Base-by-base conservation (phyloP, 108 stramenopile genomes). In the Cyclotella kingstonii region DNA sequence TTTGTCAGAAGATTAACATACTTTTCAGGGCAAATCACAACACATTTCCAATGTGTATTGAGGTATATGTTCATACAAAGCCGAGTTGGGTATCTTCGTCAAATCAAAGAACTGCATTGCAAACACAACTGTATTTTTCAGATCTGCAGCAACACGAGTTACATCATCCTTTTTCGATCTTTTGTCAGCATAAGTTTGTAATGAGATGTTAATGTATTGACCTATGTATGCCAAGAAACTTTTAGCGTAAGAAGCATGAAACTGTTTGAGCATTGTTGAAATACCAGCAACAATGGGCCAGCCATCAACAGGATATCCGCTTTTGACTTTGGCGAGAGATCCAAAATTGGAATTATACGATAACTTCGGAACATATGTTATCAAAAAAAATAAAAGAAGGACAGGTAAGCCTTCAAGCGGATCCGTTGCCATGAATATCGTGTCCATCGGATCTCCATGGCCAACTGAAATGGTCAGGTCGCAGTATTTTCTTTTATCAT, bases 1-100 rank as follows among this genome's bases (percentile, higher is more conserved):
- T 44, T 4, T 44, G 14, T 18, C 43, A 18, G 19, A 44, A 44
- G 43, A n/a, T n/a, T 44, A 18, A 5, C 5, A 44, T 18, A 44
- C 43, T 36, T 11, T 36, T 36, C 36, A 36, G 36, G 38, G 19
- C 39, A 68, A 51, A 58, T 64, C 54, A 17, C 38, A 23, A 49
- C 74, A 76, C 54, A 76, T 55, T 43, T 82, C 81, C 18, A 82
- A 27, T n/a, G 79, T 27, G 52, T 79, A 82, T 29, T 78, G 76
- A 18, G 81, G 81, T 1, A 82, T 75, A 34, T 71, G 76, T 29
- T 75, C 74, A 42, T 70, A 48, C 35, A 79, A 54, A 6, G 54
- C 46, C 29, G 76, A 56, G 23, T 25, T 51, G 0, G 78, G 78
- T 26, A 78, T 33, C 39, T 63, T 54, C 2, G 74, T 52, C 14